phyloP scores from a whole-genome alignment of 768 basidiomycete genomes.

The Coprinellus aureogranulatus region DNA sequence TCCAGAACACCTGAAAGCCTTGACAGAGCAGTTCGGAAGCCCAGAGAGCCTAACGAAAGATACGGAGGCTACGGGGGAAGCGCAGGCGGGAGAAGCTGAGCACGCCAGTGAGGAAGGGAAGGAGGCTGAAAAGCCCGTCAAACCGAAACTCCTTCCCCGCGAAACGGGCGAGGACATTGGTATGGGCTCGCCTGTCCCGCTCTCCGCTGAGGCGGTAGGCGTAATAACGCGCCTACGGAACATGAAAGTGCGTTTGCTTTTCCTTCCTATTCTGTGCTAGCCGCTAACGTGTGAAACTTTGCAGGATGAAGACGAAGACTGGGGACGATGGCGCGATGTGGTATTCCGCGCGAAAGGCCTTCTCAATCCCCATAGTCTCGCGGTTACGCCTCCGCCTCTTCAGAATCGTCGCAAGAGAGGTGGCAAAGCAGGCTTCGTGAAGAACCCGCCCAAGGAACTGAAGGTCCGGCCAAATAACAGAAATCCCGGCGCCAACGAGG shows the following conservation, averaged over 20 bases:
- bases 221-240: constrained; percentile 79
- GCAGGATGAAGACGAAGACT: constrained; percentile 87
- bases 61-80: no score
- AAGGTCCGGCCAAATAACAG: constrained; percentile 1
- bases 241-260: constrained; percentile 61
- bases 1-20: constrained; percentile 43
- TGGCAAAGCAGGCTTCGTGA: constrained; percentile 45
- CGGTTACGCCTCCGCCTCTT: constrained; percentile 54
- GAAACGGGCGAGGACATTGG: constrained; percentile 88
- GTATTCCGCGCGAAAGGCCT: constrained; percentile 74
- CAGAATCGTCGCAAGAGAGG: constrained; percentile 61
- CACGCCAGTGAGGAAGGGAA: not conserved
- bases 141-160: constrained; percentile 60
- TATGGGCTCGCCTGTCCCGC: constrained; percentile 79
- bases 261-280: no score
- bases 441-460: constrained; percentile 18
- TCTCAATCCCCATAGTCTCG: constrained; percentile 43
- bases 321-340: constrained; percentile 85
- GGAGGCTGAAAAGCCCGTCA: constrained; percentile 8
- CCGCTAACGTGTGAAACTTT: no score
- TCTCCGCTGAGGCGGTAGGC: constrained; percentile 72
- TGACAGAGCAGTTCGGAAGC: constrained; percentile 38
- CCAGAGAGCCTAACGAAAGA: constrained; percentile 43
- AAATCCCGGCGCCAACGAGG: not conserved
- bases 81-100: no score